Conservation (phyloP, 1,284 basidiomycete genomes). For the Singerocomus rubriflavus region DNA sequence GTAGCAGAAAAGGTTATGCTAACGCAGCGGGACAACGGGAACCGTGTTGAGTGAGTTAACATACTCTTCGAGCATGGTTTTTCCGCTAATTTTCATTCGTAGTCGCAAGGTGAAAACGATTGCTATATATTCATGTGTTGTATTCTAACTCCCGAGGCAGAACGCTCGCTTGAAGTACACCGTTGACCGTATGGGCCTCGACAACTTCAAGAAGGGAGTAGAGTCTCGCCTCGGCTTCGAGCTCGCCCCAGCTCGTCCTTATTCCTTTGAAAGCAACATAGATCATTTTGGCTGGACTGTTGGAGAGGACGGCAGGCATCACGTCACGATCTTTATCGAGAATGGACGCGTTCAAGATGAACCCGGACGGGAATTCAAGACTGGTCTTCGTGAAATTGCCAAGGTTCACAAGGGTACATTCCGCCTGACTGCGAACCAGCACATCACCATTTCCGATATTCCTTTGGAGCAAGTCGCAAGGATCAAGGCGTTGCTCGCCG, state of each 20-base stretch:
- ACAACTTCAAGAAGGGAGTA: slow-evolving; percentile 85
- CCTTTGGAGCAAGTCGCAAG: slow-evolving; percentile 65
- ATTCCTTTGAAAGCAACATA: slow-evolving; percentile 85
- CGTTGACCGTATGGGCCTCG: slow-evolving; percentile 90
- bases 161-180: slow-evolving; percentile 97
- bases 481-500: slow-evolving; percentile 78
- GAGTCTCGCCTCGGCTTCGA: slow-evolving; percentile 86
- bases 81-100: slow-evolving; percentile 10
- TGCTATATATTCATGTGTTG: neutral
- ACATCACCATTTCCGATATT: slow-evolving; percentile 88
- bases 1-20: slow-evolving; percentile 94
- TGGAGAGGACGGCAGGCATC: slow-evolving; percentile 86
- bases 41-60: slow-evolving; percentile 77
- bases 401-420: slow-evolving; percentile 93
- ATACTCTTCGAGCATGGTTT: neutral
- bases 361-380: slow-evolving; percentile 88
- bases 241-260: slow-evolving; percentile 73
- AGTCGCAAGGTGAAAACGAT: slow-evolving; percentile 47
- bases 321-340: slow-evolving; percentile 95
- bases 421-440: slow-evolving; percentile 94
- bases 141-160: slow-evolving; percentile 29
- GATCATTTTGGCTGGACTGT: slow-evolving; percentile 94
- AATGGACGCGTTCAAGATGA: slow-evolving; percentile 97
- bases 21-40: slow-evolving; percentile 93
- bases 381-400: slow-evolving; percentile 89